phyloP scores from a whole-genome alignment of 345 rosid species.

The Lepidium sativum region DNA sequence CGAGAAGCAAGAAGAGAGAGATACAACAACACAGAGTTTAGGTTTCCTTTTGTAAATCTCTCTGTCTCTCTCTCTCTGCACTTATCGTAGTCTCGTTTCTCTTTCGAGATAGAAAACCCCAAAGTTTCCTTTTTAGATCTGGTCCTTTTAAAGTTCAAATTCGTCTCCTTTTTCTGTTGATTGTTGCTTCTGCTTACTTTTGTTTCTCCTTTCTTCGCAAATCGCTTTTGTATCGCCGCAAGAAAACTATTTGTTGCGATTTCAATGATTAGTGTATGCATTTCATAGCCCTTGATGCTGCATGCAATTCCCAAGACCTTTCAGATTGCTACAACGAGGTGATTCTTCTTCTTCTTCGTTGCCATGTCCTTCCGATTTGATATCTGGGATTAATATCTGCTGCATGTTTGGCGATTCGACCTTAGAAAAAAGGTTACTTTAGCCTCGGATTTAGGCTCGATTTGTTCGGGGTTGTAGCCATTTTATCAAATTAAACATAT shows the following conservation, averaged over 20 bases:
- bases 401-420: conserved; percentile 16
- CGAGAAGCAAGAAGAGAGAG: not conserved
- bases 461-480: conserved; percentile 9
- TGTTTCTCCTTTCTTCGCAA: not conserved
- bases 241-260: not conserved
- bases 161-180: not conserved
- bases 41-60: conserved; percentile 20
- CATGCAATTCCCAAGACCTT: conserved; percentile 22
- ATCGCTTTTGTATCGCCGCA: not conserved
- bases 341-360: not conserved
- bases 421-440: conserved; percentile 10
- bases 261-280: conserved; percentile 10
- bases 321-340: conserved; percentile 11
- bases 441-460: not conserved
- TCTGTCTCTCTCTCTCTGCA: no score
- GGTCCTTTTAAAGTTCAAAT: conserved; percentile 5
- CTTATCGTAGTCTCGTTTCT: conserved; percentile 7
- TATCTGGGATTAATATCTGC: no score
- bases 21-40: not conserved
- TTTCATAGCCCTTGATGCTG: conserved; percentile 17
- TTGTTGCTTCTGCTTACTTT: not conserved
- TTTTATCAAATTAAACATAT: not conserved
- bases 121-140: conserved; percentile 16
- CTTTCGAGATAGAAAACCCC: conserved; percentile 1
- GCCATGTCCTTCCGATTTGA: conserved; percentile 14